Conservation (phyloP, 2,329 filamentous ascomycete species). For the Colletotrichum lupini region DNA sequence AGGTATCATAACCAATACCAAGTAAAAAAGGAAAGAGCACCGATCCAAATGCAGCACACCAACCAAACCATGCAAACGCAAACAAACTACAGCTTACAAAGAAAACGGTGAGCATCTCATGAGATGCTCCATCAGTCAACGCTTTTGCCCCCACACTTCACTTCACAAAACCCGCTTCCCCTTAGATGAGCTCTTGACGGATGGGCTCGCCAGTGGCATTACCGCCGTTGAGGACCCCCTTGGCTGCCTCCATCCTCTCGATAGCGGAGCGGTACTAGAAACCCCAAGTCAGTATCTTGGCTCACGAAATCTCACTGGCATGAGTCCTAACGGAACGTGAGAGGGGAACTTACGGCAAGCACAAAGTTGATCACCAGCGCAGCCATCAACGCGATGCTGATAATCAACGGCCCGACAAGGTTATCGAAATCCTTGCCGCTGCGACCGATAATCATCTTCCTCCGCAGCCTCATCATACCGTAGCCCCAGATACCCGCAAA, state of each 20-base stretch:
- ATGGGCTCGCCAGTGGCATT: constrained; percentile 28
- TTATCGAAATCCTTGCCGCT: constrained; percentile 96
- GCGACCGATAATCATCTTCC: constrained; percentile 82
- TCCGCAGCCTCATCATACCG: constrained; percentile 79
- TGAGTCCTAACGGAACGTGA: no score
- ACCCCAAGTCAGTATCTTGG: not conserved
- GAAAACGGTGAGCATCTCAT: no score
- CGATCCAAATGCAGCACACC: not conserved
- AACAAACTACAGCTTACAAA: not conserved
- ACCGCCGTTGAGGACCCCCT: not conserved
- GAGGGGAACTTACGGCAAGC: constrained; percentile 73
- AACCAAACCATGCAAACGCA: not conserved
- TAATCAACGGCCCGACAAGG: constrained; percentile 82
- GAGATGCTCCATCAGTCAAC: not conserved
- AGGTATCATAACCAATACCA: not conserved
- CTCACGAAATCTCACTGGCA: no score
- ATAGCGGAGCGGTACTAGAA: constrained; percentile 33
- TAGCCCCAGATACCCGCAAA: constrained; percentile 93
- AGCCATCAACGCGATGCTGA: constrained; percentile 81
- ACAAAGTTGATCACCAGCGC: constrained; percentile 89
- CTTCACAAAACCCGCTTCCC: not conserved
- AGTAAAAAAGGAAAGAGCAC: not conserved
- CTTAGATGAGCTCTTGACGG: constrained; percentile 46
- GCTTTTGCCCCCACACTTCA: not conserved
- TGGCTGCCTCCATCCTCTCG: constrained; percentile 13